Percentiles rank a stretch among this genome's conserved stretches.
phyloP scores from a whole-genome alignment of 257 asterid genomes.

The Jacaranda copaia region DNA sequence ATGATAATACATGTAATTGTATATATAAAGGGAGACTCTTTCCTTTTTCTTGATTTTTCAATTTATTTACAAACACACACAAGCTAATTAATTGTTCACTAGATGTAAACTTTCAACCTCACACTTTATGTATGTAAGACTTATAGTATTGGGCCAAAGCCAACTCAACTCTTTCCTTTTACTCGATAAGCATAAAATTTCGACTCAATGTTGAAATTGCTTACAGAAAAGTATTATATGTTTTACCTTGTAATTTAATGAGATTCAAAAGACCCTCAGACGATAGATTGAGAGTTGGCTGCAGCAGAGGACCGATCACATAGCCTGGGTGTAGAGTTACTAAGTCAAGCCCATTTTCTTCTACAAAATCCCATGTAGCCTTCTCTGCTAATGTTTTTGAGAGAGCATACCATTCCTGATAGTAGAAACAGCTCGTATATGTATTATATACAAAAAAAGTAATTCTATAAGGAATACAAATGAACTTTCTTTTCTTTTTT shows the following conservation, averaged over 20 bases:
- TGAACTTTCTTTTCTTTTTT: too few relatives aligned
- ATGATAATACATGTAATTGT: too few relatives aligned
- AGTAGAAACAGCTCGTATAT: neutral
- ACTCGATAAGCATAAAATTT: neutral
- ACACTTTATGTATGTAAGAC: too few relatives aligned
- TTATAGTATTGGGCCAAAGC: too few relatives aligned
- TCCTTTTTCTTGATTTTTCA: neutral
- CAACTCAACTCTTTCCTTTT: neutral
- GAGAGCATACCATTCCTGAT: conserved; percentile 55
- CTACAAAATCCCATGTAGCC: conserved; percentile 61
- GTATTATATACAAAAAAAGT: too few relatives aligned
- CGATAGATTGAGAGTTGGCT: conserved; percentile 57
- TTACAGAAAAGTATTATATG: neutral
- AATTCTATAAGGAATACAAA: too few relatives aligned
- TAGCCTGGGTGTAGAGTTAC: conserved; percentile 63
- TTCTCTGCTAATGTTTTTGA: conserved; percentile 75
- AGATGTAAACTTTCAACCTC: too few relatives aligned
- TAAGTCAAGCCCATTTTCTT: conserved; percentile 59
- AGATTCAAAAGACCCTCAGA: conserved; percentile 41
- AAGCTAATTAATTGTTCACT: too few relatives aligned
- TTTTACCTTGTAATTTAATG: conserved; percentile 48
- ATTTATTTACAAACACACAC: too few relatives aligned
- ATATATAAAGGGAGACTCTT: too few relatives aligned
- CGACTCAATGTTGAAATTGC: neutral
- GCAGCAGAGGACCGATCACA: conserved; percentile 67